Evolutionary conservation across 257 asterid species (phyloP), one percentile per base, ranked within the genome.

Genomic region (Osmanthus fragrans): DNA sequence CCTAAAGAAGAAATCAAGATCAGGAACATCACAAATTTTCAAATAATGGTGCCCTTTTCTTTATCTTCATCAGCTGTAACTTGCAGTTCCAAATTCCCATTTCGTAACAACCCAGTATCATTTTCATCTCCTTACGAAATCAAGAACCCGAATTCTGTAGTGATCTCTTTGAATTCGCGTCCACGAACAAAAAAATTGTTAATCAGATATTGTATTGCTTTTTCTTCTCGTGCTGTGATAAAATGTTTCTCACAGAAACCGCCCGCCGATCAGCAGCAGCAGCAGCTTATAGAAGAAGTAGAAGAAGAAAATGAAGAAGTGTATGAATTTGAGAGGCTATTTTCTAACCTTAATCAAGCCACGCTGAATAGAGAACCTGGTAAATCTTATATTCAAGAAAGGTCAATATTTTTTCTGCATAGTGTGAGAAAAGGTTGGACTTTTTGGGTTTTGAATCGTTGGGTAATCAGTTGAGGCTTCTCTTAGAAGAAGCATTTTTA

Each of bases 341-440:
- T 92, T 82, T 94, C 98, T 66, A 94, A 92, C 82, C 96, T 94
- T 75, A 92, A 91, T 80, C 96, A 86, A 85, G 86, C 91, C 76
- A 90, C 95, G 76, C 42, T 94, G 63, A 89, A 83, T 77, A 91
- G 97, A 82, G 98, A 94, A 72, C 91, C 98, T 45, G 98, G 98
- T 94, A 87, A 4, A 12, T 9, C 40, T 64, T 39, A 3, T 54
- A 4, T n/a, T 56, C 65, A 21, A 56, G 65, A 56, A 56, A 56
- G 25, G 65, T 7, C 65, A 0, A 56, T 42, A 2, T 42, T 32
- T 42, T 11, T 42, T 42, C 51, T 42, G 51, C 51, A 42, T 42
- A 3, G 1, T 42, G 51, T 42, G 51, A 42, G 51, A 11, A 42
- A 42, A 42, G 15, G 51, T 42, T 42, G 5, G 18, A 42, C 51